Evolutionary conservation across 495 filamentous ascomycete species (phyloP), one percentile per base, ranked within the genome.

Genomic region (Podospora anserina): DNA sequence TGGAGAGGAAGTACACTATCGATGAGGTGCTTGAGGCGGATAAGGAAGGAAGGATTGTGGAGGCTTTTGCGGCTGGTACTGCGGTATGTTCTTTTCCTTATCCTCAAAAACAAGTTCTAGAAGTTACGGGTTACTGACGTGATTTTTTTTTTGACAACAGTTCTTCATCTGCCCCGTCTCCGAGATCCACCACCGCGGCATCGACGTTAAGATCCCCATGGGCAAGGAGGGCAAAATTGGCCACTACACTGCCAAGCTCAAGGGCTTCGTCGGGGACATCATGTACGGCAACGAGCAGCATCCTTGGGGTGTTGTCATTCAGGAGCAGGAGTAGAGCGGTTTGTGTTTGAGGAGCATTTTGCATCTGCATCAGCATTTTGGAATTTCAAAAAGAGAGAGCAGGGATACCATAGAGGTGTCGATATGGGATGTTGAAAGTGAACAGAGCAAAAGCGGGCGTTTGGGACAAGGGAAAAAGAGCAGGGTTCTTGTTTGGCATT

Each of bases 61-160:
- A 97, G 79, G 86, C 92, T 1, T 97, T 97, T 73, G 91, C 90
- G 27, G 88, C 90, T 55, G 94, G 94, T 11, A 97, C 94, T 72
- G 94, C 94, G 66, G 90, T 91, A 82, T 82, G 88, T 76, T 57
- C 66, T 39, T 34, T 54, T 19, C 61, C 58, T 54, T 16, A 28
- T 28, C 13, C 9, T 49, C 26, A 66, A 23, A 11, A 16, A 5
- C 27, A 16, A 5, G 32, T 56, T 27, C n/a, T 5, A 13, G 18
- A 4, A 56, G 19, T 13, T 44, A 59, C 63, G 32, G n/a, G 3
- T 44, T 28, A 55, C 68, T 70, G 55, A 75, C 66, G 5, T 44
- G 7, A 27, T 7, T 61, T 30, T 61, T 61, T 61, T 61, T 61
- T 28, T 30, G 19, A 5, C 39, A 4, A 9, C n/a, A 92, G 85